A percentile compares a stretch with the other conserved stretches of the same genome.
phyloP scores from a whole-genome alignment of 2,329 filamentous ascomycete genomes.

The Phoma herbarum region DNA sequence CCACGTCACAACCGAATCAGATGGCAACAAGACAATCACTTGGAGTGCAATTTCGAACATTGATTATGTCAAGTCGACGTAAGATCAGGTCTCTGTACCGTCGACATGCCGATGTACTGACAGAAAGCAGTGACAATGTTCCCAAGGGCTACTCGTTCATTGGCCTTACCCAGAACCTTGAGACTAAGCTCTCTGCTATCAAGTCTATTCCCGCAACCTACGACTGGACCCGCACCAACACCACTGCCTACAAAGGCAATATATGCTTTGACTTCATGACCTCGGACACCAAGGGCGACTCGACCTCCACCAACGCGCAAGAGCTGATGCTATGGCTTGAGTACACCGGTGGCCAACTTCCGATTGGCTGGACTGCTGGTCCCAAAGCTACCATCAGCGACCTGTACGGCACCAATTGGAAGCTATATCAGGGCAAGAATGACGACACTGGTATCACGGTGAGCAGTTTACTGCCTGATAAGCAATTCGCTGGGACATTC shows the following conservation, averaged over 20 bases:
- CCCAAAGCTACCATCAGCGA: slow-evolving; percentile 30
- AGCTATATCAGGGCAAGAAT: slow-evolving; percentile 55
- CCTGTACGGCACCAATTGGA: slow-evolving; percentile 52
- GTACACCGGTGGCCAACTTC: slow-evolving; percentile 56
- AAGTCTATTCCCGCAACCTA: slow-evolving; percentile 54
- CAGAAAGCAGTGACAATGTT: slow-evolving; percentile 44
- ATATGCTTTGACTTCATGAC: slow-evolving; percentile 58
- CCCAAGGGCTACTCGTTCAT: slow-evolving; percentile 58
- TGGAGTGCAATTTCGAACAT: slow-evolving; percentile 55
- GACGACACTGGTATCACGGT: slow-evolving; percentile 56
- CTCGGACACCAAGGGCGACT: slow-evolving; percentile 54
- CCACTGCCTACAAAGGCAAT: slow-evolving; percentile 56
- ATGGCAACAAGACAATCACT: slow-evolving; percentile 48
- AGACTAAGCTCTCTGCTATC: slow-evolving; percentile 52
- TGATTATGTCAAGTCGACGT: slow-evolving; percentile 41
- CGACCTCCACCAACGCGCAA: slow-evolving; percentile 51
- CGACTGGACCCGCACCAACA: slow-evolving; percentile 53
- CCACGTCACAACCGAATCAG: slow-evolving; percentile 36
- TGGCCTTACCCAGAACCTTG: slow-evolving; percentile 55
- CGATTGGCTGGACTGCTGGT: slow-evolving; percentile 52
- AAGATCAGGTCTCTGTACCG: neutral
- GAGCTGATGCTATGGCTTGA: slow-evolving; percentile 59
- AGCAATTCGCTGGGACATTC: slow-evolving; percentile 52
- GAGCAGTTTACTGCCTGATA: slow-evolving; percentile 50
- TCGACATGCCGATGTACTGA: neutral